Evolutionary conservation across 768 basidiomycete species (phyloP), one percentile per base, ranked within the genome.

Genomic region (Mrakia frigida): DNA sequence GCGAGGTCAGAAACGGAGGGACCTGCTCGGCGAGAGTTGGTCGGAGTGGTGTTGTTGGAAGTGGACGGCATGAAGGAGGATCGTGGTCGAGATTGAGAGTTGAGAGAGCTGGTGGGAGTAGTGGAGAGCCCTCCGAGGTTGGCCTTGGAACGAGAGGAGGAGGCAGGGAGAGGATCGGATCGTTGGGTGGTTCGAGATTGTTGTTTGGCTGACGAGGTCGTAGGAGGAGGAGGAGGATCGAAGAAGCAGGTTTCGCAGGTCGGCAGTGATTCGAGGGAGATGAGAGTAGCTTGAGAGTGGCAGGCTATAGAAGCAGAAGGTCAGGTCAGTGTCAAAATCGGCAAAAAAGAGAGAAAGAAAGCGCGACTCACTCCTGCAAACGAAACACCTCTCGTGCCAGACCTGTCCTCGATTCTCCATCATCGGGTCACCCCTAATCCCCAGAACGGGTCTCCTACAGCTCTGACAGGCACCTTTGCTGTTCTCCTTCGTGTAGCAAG

Each of bases 371-470:
- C 73, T 25, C 13, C 13, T 14, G 35, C 73, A 74, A 18, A 50
- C 31, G 73, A 74, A 74, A 13, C 73, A 74, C 43, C 73, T 37
- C 35, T 74, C 73, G 43, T 74, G 73, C 60, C 63, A 74, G 14
- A 65, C 37, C 3, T 21, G 16, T 3, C 39, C 65, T 33, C 43
- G 25, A 31, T 25, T 39, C 13, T 33, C 46, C 28, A 74, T 74
- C 43, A 43, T 33, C 31, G 73, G 61, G 35, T 74, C 73, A 23
- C 65, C 65, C 61, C 52, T 74, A 39, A 74, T 74, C 2, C 73
- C 73, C 3, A 67, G 28, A 10, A 74, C 73, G 37, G 73, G 73
- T 21, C 4, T 14, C 2, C 9, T 2, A 52, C 73, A 74, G 37
- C 31, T 25, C 52, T 63, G 21, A 50, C 73, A 74, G 59, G 52